Percentiles rank a stretch among this genome's conserved stretches.
Conservation (phyloP, 2,329 filamentous ascomycete species). For the Claviceps pusilla region DNA sequence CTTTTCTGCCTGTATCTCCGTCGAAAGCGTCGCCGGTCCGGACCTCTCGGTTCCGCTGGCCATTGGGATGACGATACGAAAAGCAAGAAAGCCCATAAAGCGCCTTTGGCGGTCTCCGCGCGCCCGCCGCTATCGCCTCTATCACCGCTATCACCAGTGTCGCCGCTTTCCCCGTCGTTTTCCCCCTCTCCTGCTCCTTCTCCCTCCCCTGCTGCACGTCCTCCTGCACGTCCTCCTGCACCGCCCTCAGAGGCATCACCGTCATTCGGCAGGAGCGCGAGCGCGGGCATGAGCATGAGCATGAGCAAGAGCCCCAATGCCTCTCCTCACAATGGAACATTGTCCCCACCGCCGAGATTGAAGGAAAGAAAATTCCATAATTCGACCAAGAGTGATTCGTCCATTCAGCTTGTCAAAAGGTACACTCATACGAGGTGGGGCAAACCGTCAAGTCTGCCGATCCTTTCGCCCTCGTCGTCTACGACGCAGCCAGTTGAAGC, state of each 20-base stretch:
- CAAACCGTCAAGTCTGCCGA: slow-evolving; percentile 2
- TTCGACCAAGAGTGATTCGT: slow-evolving; percentile 1
- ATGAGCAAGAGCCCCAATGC: neutral
- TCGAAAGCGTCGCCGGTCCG: neutral
- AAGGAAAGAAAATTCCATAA: slow-evolving; percentile 2
- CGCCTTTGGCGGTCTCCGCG: neutral
- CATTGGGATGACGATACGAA: neutral
- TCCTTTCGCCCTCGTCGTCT: neutral
- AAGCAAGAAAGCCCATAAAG: neutral
- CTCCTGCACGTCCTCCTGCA: neutral
- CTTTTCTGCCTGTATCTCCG: neutral
- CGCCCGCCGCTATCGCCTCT: neutral
- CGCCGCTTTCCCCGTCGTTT: neutral
- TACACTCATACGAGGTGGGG: slow-evolving; percentile 2
- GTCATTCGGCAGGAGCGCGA: neutral
- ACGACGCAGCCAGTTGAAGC: neutral
- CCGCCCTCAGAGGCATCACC: neutral
- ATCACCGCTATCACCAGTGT: neutral
- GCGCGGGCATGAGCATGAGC: neutral
- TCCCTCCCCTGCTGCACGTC: neutral
- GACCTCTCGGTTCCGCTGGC: neutral
- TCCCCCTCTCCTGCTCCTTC: neutral
- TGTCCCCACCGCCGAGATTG: slow-evolving; percentile 4
- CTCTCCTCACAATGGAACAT: neutral
- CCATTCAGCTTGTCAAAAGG: neutral